Evolutionary conservation across 305 asterid species (phyloP).

Genomic region (Solanum aculeatissimum): DNA sequence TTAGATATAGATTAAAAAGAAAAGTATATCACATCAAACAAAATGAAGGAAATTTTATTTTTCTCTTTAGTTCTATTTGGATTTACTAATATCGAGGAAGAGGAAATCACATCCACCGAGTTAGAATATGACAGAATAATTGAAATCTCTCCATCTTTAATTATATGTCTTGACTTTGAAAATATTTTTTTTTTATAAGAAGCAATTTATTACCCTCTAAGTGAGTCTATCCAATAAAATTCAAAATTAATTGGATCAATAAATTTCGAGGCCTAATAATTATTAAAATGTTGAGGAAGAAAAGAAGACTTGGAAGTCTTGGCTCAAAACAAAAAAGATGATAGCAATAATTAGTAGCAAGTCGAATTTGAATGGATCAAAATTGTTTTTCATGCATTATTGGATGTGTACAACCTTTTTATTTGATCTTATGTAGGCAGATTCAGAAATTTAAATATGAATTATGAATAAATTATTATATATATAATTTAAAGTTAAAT

Average conservation of each 20-base stretch:
- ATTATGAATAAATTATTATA: no score
- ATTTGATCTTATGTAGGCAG: background rate
- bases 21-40: background rate
- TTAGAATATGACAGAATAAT: background rate
- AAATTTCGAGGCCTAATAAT: no score
- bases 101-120: background rate
- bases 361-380: background rate
- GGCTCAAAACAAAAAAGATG: background rate
- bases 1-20: background rate
- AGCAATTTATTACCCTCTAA: background rate
- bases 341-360: background rate
- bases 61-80: background rate
- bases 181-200: background rate
- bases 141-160: background rate
- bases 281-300: background rate
- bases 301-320: background rate
- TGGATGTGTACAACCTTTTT: background rate
- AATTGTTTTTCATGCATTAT: background rate
- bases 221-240: background rate
- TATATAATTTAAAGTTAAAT: no score
- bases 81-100: background rate
- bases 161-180: background rate
- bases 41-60: no score
- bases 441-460: no score
- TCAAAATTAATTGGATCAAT: no score